Conservation (phyloP, 2,329 filamentous ascomycete genomes). For the Lomentospora prolificans region DNA sequence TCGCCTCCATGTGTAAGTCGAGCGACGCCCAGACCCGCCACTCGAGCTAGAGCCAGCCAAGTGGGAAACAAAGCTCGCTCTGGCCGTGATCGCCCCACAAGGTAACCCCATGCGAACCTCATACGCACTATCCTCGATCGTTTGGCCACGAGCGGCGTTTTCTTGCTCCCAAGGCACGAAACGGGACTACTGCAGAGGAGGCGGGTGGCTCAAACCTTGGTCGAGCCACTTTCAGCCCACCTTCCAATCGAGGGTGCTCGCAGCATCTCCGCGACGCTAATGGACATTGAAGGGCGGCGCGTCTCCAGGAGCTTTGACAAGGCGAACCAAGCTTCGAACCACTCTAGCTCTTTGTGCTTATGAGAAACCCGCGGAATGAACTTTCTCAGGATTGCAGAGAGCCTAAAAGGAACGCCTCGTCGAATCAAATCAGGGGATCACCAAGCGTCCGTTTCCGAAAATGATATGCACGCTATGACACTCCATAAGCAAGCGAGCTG, state of each 20-base stretch:
- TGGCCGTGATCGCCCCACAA: neutral
- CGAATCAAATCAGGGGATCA: neutral
- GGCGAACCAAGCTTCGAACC: neutral
- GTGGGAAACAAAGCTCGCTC: neutral
- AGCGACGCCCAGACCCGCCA: neutral
- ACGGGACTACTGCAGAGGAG: neutral
- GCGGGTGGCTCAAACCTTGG: neutral
- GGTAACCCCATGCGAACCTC: too few species aligned
- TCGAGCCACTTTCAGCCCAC: neutral
- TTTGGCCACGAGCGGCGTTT: too few species aligned
- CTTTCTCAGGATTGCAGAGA: neutral
- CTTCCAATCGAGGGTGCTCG: too few species aligned
- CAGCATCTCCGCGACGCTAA: too few species aligned
- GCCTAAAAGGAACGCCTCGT: neutral
- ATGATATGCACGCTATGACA: constrained; percentile 1
- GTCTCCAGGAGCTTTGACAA: neutral
- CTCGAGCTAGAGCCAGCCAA: neutral
- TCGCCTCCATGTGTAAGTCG: neutral
- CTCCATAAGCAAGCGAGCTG: neutral
- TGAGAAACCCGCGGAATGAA: neutral
- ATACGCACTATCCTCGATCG: too few species aligned
- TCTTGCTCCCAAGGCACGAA: too few species aligned
- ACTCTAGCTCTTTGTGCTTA: neutral
- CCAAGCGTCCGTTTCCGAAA: neutral
- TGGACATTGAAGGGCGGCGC: neutral